Evolutionary conservation across 306 rosid genomes (phyloP), one percentile per base, ranked within the genome.

Genomic region (Cicer yamashitae): DNA sequence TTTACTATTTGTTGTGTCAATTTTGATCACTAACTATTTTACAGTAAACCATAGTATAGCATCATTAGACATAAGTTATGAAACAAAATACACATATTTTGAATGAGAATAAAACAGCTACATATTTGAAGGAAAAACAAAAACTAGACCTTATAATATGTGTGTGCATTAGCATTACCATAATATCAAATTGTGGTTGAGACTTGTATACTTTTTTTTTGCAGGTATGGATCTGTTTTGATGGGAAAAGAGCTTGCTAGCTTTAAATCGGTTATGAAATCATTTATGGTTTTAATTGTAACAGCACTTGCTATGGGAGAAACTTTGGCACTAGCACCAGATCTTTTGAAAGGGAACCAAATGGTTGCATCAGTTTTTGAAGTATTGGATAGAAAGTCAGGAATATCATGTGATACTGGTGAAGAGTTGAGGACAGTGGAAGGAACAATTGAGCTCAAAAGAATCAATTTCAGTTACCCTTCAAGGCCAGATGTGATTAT

Each of bases 221-320:
- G 81, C 87, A 94, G 97, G 98, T 94, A 94, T 74, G 98, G 98
- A 71, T 94, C 96, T 34, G 89, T 88, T 81, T 84, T 94, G 85
- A 94, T 94, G 98, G 92, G 57, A 59, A 87, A 85, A 79, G 97
- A 87, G 88, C 93, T 94, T 40, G 85, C 96, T 58, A 84, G 89
- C 89, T 94, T 94, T 75, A 91, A 90, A 82, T 91, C 96, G 25
- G 82, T 94, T n/a, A 94, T 94, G 96, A 94, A 94, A 87, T 57
- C 98, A 8, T 94, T 94, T 77, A 89, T 94, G 91, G 97, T 94
- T 74, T 73, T 94, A 80, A 94, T 91, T 13, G 89, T 94, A 53
- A 90, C 98, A 18, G 98, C 97, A 40, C 59, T 94, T 34, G 98
- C 96, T 22, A 94, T 94, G 96, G 97, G 97, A 14, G 98, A 90